Base-by-base conservation (phyloP, 805 yeast genomes). In the Zygosaccharomyces bailii region DNA sequence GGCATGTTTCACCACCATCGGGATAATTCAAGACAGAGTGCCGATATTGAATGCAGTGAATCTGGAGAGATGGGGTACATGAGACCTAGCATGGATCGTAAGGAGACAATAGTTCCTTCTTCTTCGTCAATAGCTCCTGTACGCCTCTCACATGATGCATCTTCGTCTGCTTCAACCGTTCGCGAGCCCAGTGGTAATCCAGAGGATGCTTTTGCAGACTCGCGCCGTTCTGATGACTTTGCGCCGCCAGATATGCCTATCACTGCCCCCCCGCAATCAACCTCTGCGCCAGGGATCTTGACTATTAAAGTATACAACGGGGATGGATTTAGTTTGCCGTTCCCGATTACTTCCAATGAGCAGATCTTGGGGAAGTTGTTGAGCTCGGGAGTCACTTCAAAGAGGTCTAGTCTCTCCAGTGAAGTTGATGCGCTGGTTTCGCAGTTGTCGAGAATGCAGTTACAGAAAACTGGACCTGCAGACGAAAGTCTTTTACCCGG, bases 261-360 rank as follows among this genome's bases (percentile, higher is more conserved):
- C 20, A 14, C 35, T 7, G 37, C 36, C 4, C 34, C 36, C 24
- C 40, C 49, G 2, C 53, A 51, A 8, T 49, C 58, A 9, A 53
- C 58, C 1, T 62, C 69, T 39, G 69, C 67, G 24, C 89, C 91
- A 0, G 96, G 96, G 2, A 70, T 86, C 21, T 72, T 88, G 53
- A 84, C 90, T 0, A 82, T 88, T 20, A 85, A 86, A 59, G 75
- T 88, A 8, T 86, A 86, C 59, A 77, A 79, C 31, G 86, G 90
- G 29, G 74, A 76, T 46, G 78, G 79, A 40, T 74, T 88, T 51
- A 72, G 71, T 37, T 72, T 89, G 39, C 96, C 96, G 4, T 78
- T 84, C 37, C 78, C 79, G 20, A 71, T 85, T 46, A 79, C 78
- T 45, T 78, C 82, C 45, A 84, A 79, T 64, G 78, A 76, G 55